Evolutionary conservation across 805 yeast species (phyloP), one percentile per base, ranked within the genome.

Genomic region (Vanderwaltozyma verrucispora): DNA sequence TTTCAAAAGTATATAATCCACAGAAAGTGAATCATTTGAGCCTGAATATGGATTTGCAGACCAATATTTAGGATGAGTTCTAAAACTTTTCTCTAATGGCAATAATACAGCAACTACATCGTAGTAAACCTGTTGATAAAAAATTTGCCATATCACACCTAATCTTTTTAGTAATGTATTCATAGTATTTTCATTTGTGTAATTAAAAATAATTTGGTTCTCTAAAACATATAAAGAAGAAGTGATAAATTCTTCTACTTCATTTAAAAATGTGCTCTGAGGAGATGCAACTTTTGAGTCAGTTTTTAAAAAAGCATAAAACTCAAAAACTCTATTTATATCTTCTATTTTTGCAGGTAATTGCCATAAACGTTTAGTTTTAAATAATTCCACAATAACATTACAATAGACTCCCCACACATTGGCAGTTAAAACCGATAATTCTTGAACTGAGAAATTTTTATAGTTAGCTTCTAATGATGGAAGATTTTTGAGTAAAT

Each of bases 21-120:
- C 62, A 2, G 68, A 58, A 8, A 59, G 33, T n/a, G 41, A 28
- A 26, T 48, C 32, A 21, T 36, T 19, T 18, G 28, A 39, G 20
- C 39, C 52, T 20, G 38, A 30, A 30, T 35, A 46, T 8, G 33
- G 29, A 31, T 28, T 36, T 23, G 50, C 59, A 18, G 52, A 40
- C 67, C 66, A 59, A 36, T 51, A 55, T 20, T 40, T 43, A 12
- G 46, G 42, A 29, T 54, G 46, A 3, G 37, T 33, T 23, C 41
- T 50, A 7, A 54, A 54, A 34, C 51, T 55, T 2, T 40, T 40
- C 5, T 59, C 66, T 17, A 81, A 49, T 0, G 88, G 88, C 25
- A 77, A 45, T 33, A 80, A 69, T 0, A 76, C 68, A 0, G 81
- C 81, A 41, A 76, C 71, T 15, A 79, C 59, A 48, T 75, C 75